Percentiles rank a stretch among this genome's conserved stretches.
Conservation (phyloP, 2,329 filamentous ascomycete species). For the Neofusicoccum ribis region DNA sequence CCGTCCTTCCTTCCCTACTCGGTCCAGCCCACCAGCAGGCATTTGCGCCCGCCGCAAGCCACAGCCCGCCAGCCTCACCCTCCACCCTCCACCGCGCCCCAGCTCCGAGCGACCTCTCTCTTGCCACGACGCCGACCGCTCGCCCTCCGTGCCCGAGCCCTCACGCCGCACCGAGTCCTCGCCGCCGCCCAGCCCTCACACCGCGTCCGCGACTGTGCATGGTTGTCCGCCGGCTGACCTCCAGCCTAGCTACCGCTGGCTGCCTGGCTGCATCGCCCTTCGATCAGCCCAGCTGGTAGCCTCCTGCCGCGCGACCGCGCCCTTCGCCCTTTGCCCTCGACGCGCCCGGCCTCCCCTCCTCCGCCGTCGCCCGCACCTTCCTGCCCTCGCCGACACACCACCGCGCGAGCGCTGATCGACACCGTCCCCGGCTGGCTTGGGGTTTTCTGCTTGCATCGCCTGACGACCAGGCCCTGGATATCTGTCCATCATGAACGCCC, state of each 20-base stretch:
- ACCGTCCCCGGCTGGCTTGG: slow-evolving; percentile 17
- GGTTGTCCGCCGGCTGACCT: slow-evolving; percentile 17
- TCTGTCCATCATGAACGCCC: slow-evolving; percentile 5
- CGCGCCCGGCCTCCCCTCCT: not conserved
- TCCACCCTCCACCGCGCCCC: not conserved
- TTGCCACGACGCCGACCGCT: too few species aligned
- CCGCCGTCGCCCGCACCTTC: not conserved
- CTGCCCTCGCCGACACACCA: not conserved
- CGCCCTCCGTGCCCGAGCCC: not conserved
- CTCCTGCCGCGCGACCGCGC: not conserved
- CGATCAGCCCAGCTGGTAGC: slow-evolving; percentile 20
- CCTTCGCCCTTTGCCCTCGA: slow-evolving; percentile 1
- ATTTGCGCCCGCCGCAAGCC: slow-evolving; percentile 13
- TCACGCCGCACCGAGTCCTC: not conserved
- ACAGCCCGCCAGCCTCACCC: slow-evolving; percentile 9
- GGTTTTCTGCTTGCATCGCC: not conserved
- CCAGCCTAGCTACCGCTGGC: slow-evolving; percentile 20
- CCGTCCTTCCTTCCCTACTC: slow-evolving; percentile 14
- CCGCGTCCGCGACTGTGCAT: slow-evolving; percentile 12
- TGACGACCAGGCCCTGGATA: not conserved
- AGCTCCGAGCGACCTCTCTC: not conserved
- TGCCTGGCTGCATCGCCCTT: slow-evolving; percentile 20
- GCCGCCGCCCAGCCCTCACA: not conserved
- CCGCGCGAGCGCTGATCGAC: slow-evolving; percentile 2
- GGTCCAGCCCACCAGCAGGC: slow-evolving; percentile 4